Base-by-base conservation (phyloP, 495 filamentous ascomycete species). In the Lentithecium fluviatile region DNA sequence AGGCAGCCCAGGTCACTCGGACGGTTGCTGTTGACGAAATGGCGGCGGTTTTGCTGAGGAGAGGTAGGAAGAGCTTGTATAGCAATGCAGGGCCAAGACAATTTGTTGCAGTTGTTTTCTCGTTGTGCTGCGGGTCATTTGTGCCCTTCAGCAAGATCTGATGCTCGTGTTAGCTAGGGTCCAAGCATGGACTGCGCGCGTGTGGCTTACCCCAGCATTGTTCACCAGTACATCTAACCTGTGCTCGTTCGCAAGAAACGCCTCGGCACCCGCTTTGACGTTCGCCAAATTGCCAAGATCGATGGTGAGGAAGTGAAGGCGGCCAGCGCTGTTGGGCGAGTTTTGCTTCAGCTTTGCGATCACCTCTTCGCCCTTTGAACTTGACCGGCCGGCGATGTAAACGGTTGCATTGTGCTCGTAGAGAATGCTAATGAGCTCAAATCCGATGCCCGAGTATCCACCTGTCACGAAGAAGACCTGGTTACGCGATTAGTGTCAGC, bases 211-310 rank as follows among this genome's bases (percentile, higher is more conserved):
- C 6, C 60, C 64, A 23, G 72, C 80, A 10, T 80, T 79, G 66
- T 82, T 83, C 60, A 80, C n/a, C 0, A 83, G 70, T 45, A 80
- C 75, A 70, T 83, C 73, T 32, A 83, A 70, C 6, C 71, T 60
- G 1, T 56, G 23, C 59, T 82, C 76, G 29, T 65, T 64, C 2
- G 21, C n/a, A 15, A 73, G 45, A 64, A 83, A 81, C 12, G 67
- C 63, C 0, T 75, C 63, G 6, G 66, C 80, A 19, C 72, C 63
- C 6, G 51, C 24, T 53, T 78, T 79, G 62, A 83, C 74, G 17
- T 72, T 74, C 2, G 56, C n/a, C 20, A 82, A 60, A 62, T 82
- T 77, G 25, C 60, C 58, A 12, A 82, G 70, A 58, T 79, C 73
- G 17, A 82, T 58, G 0, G 64, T 20, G 36, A 83, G 66, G 59